Evolutionary conservation across 2,329 filamentous ascomycete genomes (phyloP), one percentile per base, ranked within the genome.

Genomic region (Arthrobotrys pseudoclavata): DNA sequence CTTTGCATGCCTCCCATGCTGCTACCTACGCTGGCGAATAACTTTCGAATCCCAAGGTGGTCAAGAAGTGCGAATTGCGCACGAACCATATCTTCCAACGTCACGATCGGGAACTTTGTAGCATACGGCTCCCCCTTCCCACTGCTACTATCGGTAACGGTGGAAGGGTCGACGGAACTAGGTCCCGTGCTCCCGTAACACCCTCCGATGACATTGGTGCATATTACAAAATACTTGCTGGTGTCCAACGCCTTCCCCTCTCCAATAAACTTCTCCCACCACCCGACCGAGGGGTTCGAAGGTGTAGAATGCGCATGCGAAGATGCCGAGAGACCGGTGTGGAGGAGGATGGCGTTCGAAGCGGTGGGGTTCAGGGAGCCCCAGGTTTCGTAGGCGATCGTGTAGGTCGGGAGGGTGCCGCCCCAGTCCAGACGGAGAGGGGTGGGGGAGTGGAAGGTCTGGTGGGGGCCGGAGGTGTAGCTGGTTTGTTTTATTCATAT

Each of bases 1-100:
- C 92, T 96, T 83, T 97, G 95, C 96, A 99, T 99, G 68, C 96
- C 96, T 66, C 96, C 96, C 96, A 99, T 99, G 84, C 93, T 97
- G 4, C 93, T 93, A 13, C 96, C 96, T 20, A 99, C 95, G 75
- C 93, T 97, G 18, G 96, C 96, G 83, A 97, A 93, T 9, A 99
- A 87, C 82, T 89, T 92, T 24, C 88, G 83, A 53, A 99, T 91
- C 4, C 90, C 90, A 29, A 99, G 86, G 3, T 86, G 84, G 83
- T 98, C 94, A 12, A 99, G 87, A 31, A 99, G 88, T 50, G 92
- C 88, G 85, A 98, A 97, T 83, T 99, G 96, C 4, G 94, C 95
- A 68, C 94, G 90, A 31, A 98, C 96, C 96, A 99, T 99, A 84
- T 99, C 96, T 81, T 97, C 90, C 86, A 99, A 91, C 0, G 96